phyloP scores from a whole-genome alignment of 805 yeast genomes.

The Danielozyma ontarioensis region DNA sequence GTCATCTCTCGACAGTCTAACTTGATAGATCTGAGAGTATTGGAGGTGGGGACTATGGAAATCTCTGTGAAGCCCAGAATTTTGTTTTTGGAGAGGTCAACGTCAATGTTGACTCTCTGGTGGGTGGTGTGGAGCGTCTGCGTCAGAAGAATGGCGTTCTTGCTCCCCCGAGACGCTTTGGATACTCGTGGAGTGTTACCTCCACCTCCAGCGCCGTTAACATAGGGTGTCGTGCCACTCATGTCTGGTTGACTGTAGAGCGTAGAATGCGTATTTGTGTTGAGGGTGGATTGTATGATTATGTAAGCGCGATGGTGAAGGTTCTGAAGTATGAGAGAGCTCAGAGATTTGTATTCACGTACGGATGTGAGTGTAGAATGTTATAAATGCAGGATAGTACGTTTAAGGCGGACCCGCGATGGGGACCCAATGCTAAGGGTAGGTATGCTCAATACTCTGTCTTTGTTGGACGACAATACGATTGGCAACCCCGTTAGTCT shows the following conservation, averaged over 20 bases:
- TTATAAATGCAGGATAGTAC: too few species aligned
- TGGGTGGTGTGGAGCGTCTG: slow-evolving; percentile 72
- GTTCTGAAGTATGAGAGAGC: slow-evolving; percentile 2
- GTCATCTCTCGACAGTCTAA: slow-evolving; percentile 78
- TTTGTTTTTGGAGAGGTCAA: slow-evolving; percentile 59
- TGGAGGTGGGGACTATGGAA: slow-evolving; percentile 67
- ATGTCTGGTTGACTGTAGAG: too few species aligned
- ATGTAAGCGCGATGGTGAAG: neutral
- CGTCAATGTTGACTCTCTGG: slow-evolving; percentile 75
- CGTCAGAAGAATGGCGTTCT: slow-evolving; percentile 18
- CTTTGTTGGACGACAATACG: too few species aligned
- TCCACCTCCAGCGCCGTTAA: neutral
- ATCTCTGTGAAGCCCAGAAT: slow-evolving; percentile 77
- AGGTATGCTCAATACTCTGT: too few species aligned
- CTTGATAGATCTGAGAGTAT: slow-evolving; percentile 51
- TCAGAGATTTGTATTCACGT: too few species aligned
- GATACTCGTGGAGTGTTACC: neutral
- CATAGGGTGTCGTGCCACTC: slow-evolving; percentile 7
- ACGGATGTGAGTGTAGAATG: too few species aligned
- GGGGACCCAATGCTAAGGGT: too few species aligned
- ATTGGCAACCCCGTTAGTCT: too few species aligned
- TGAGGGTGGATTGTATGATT: slow-evolving; percentile 12
- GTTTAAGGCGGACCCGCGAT: too few species aligned
- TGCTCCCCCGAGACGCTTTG: neutral
- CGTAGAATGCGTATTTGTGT: too few species aligned